Base-by-base conservation (phyloP, 192 early-diverging fungal species). In the Phlyctochytrium bullatum region DNA sequence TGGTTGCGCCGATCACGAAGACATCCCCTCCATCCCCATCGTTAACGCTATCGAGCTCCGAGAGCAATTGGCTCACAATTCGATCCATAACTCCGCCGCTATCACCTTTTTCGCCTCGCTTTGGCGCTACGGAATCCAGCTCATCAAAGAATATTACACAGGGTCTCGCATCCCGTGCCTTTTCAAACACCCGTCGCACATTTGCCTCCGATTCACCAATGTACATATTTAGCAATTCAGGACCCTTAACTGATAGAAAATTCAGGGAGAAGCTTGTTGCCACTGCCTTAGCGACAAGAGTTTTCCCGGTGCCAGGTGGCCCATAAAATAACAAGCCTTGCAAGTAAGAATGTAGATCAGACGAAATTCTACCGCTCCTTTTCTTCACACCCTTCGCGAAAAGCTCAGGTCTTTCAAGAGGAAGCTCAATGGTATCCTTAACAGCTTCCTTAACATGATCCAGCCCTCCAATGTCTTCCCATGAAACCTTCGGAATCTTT, bases 71-170 rank as follows among this genome's bases (percentile, higher is more conserved):
- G 68, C 86, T 89, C 29, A 99, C 96, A 73, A 98, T 98, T 64
- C 97, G 90, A 73, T 99, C 97, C 97, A 98, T 99, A 28, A 98
- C 97, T 40, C 97, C 97, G 17, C 97, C 97, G 20, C 92, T 93
- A 64, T 99, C 96, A 16, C 97, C 97, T 74, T 97, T 96, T 64
- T 96, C 92, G 20, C 97, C 97, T 64, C 97, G 86, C 80, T 97
- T 95, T 2, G 96, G 96, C 3, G 96, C 98, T 12, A 99, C 90
- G 1, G 94, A 95, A 81, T 99, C 98, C 73, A 99, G 73, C 71
- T 99, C 98, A 69, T 99, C 98, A 73, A 99, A 98, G 75, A 99
- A 99, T 34, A 99, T 92, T 1, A 99, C 94, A 71, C 95, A 98
- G 0, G 98, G 98, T 33, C 91, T 90, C 16, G 98, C 98, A 73